A percentile compares a stretch with the other conserved stretches of the same genome.
Conservation (phyloP, 2,329 filamentous ascomycete genomes). For the Septoria linicola region DNA sequence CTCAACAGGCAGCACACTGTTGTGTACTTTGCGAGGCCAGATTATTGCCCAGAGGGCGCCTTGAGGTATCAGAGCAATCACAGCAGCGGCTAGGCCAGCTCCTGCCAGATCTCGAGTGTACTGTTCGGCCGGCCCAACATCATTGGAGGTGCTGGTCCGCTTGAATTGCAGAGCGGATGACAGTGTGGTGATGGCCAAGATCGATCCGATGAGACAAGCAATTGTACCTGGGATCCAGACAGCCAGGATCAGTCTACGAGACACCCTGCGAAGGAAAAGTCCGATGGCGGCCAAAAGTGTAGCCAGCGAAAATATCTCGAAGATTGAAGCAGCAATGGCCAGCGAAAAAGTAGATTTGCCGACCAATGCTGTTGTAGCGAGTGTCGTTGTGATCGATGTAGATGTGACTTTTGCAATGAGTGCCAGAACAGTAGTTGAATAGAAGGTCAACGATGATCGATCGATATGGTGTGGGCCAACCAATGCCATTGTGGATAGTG, state of each 20-base stretch:
- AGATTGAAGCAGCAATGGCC: conserved; percentile 24
- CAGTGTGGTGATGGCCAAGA: conserved; percentile 20
- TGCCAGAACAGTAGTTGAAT: conserved; percentile 20
- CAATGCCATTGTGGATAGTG: conserved; percentile 18
- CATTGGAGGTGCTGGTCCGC: neutral
- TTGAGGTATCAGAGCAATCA: conserved; percentile 29
- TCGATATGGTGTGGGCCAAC: conserved; percentile 20
- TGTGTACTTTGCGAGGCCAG: conserved; percentile 19
- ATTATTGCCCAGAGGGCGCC: conserved; percentile 30
- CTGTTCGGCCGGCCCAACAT: neutral
- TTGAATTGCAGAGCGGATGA: conserved; percentile 6
- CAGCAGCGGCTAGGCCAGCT: conserved; percentile 33
- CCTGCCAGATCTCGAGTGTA: conserved; percentile 19
- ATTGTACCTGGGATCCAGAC: conserved; percentile 17
- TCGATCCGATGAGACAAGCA: conserved; percentile 18
- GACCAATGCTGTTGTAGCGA: conserved; percentile 22
- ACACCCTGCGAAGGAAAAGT: conserved; percentile 22
- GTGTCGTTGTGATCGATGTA: conserved; percentile 23
- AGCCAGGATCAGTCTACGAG: conserved; percentile 17
- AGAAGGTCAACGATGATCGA: conserved; percentile 22
- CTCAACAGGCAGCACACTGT: conserved; percentile 4
- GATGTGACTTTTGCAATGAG: conserved; percentile 22
- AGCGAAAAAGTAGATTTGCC: conserved; percentile 17
- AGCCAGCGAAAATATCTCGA: conserved; percentile 27
- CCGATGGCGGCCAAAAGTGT: conserved; percentile 20